These are phyloP conservation scores for Periconia macrospinosa DNA, from an alignment of 2,329 filamentous ascomycete species.

Conservation along the genomic window DNA sequence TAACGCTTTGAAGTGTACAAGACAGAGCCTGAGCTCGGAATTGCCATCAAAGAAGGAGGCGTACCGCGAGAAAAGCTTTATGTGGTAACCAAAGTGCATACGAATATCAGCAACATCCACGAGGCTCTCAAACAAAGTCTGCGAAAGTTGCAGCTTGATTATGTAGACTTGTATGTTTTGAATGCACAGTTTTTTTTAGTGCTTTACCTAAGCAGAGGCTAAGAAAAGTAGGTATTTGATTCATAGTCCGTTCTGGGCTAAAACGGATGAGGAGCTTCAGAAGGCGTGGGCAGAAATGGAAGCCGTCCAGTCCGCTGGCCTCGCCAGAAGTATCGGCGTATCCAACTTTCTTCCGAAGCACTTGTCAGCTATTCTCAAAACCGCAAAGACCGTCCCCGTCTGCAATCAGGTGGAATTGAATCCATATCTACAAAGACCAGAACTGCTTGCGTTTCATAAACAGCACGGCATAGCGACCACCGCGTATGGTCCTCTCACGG, in stretches of 20 bases:
- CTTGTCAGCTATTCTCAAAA: slow-evolving; percentile 56
- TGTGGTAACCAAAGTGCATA: slow-evolving; percentile 60
- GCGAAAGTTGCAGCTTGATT: slow-evolving; percentile 62
- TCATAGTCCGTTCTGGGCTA: slow-evolving; percentile 62
- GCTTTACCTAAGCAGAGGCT: background rate
- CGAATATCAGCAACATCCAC: slow-evolving; percentile 58
- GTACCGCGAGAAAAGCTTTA: slow-evolving; percentile 52
- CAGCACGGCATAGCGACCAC: slow-evolving; percentile 51
- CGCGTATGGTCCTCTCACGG: slow-evolving; percentile 52
- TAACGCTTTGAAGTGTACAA: slow-evolving; percentile 47
- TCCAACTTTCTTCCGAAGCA: slow-evolving; percentile 61
- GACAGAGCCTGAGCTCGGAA: slow-evolving; percentile 54
- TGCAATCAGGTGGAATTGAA: slow-evolving; percentile 72
- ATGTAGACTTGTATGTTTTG: slow-evolving; percentile 61
- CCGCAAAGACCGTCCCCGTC: slow-evolving; percentile 59
- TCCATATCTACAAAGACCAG: slow-evolving; percentile 65
- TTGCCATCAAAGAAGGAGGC: slow-evolving; percentile 49
- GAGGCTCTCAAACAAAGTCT: slow-evolving; percentile 58
- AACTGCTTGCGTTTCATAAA: slow-evolving; percentile 59
- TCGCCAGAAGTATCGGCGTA: slow-evolving; percentile 64
- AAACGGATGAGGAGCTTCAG: slow-evolving; percentile 58
- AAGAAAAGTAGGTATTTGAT: slow-evolving; percentile 58
- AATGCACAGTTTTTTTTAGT: background rate
- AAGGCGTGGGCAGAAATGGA: slow-evolving; percentile 64
- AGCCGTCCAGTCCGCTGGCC: slow-evolving; percentile 57